Evolutionary conservation across 495 filamentous ascomycete species (phyloP).

Genomic region (Aspergillus cavernicola): DNA sequence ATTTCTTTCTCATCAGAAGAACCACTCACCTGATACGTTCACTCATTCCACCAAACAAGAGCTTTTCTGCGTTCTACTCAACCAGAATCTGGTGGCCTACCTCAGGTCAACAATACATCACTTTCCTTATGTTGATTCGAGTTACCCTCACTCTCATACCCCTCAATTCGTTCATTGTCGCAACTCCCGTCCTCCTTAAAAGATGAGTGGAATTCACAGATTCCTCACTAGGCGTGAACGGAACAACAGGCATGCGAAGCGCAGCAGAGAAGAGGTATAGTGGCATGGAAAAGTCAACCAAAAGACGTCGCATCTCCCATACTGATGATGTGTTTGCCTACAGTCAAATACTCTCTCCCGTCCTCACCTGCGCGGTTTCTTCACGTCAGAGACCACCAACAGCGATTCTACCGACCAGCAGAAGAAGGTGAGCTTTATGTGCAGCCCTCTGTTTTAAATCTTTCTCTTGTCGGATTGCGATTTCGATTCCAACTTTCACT

Average conservation of each 20-base stretch:
- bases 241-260: conserved; percentile 45
- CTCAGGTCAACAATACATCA: conserved; percentile 13
- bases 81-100: conserved; percentile 31
- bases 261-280: conserved; percentile 48
- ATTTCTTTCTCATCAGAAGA: conserved; percentile 19
- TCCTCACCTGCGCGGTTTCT: conserved; percentile 33
- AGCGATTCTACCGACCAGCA: conserved; percentile 28
- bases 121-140: conserved; percentile 29
- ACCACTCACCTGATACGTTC: conserved; percentile 26
- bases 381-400: conserved; percentile 23
- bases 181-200: conserved; percentile 9
- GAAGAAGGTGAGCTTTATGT: conserved; percentile 34
- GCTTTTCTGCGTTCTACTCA: conserved; percentile 13
- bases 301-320: not conserved
- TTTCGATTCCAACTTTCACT: not conserved
- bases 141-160: not conserved
- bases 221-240: conserved; percentile 77
- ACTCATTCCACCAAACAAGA: not conserved
- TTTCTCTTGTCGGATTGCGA: not conserved
- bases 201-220: conserved; percentile 59
- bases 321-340: conserved; percentile 16
- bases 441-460: not conserved
- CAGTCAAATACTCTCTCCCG: conserved; percentile 27
- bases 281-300: not conserved
- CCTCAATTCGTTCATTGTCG: conserved; percentile 3